Conservation (phyloP, 176 grass and related monocot genomes). For the Musa itinerans region DNA sequence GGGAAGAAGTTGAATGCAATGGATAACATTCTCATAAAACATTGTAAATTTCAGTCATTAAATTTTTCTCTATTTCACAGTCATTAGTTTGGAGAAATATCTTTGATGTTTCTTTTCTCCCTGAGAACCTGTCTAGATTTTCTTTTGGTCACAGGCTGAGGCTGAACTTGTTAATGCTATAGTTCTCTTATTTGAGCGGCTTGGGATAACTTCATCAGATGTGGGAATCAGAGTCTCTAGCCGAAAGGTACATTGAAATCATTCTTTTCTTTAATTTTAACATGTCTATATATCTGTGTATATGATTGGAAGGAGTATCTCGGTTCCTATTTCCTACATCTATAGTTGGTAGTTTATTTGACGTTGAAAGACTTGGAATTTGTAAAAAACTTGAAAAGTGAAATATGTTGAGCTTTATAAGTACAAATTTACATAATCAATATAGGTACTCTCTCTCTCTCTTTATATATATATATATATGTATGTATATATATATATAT, state of each 20-base stretch:
- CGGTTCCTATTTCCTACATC: background rate
- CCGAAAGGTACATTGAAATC: constrained; percentile 42
- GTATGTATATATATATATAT: no score
- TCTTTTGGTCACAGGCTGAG: constrained; percentile 39
- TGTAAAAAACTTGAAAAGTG: no score
- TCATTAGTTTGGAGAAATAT: no score
- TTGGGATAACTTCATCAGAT: constrained; percentile 67
- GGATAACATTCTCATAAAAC: no score
- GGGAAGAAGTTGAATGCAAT: no score
- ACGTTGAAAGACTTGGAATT: no score
- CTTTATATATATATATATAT: no score
- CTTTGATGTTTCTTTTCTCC: background rate
- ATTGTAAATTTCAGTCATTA: no score
- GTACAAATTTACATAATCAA: no score
- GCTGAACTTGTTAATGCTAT: constrained; percentile 79
- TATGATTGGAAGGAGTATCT: background rate
- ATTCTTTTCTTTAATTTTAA: constrained; percentile 1
- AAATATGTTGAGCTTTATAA: no score
- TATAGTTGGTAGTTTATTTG: background rate
- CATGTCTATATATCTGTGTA: background rate
- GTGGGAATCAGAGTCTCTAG: constrained; percentile 83
- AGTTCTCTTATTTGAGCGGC: constrained; percentile 69
- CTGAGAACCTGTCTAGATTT: background rate
- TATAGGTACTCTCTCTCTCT: no score
- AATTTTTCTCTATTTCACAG: no score